Base-by-base conservation (phyloP, 805 yeast genomes). In the Nakazawaea pomicola region DNA sequence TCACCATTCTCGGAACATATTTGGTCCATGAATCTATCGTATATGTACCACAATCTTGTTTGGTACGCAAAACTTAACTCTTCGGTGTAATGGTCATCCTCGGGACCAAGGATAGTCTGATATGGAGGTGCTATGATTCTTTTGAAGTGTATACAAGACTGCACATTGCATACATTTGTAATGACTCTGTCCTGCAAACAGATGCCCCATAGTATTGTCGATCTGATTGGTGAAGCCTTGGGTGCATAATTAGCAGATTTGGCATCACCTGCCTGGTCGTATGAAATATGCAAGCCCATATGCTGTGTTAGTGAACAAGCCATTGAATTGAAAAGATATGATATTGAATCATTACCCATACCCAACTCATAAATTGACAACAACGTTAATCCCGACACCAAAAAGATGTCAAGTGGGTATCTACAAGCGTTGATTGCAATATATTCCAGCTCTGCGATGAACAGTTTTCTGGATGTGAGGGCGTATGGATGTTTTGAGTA, bases 11-110 rank as follows among this genome's bases (percentile, higher is more conserved):
- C 50, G 0, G 65, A 58, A 27, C 54, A 52, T 3, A 61, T 60
- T 42, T 61, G 65, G 46, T 61, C 67, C 23, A 54, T 49, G 36
- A 57, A 61, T 31, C 65, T 43, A 38, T 61, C 67, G 33, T 43
- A 47, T 3, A 58, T 55, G 39, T 61, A 61, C 57, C 58, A 56
- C 9, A 60, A 34, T 27, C 64, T 48, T 1, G 56, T 43, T 10
- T 42, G 39, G 29, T 51, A 57, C 11, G 61, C 49, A 23, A 60
- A 60, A 6, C 49, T 40, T n/a, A 53, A 28, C 23, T 61, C 65
- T 6, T 45, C 28, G 1, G 49, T 14, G 36, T 55, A 51, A 12
- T 33, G 28, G 0, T 43, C 36, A 28, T 43, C 44, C 3, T 25
- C 36, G 3, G 48, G 46, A 4, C 34, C 29, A 8, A 48, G 38